Conservation (phyloP, 2,329 filamentous ascomycete genomes). For the Hymenoscyphus salicellus region DNA sequence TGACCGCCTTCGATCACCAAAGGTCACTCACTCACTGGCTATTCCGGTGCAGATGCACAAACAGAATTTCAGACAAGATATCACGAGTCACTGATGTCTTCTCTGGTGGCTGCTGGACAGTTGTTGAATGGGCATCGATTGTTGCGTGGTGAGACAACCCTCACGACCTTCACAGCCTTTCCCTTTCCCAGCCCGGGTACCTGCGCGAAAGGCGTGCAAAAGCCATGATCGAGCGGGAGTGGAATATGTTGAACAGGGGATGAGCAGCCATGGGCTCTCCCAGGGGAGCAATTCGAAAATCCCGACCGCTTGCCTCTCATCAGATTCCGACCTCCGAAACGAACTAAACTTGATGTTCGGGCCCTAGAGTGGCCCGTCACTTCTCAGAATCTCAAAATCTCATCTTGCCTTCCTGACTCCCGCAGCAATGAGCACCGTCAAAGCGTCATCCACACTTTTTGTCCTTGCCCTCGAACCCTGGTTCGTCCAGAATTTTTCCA, state of each 20-base stretch:
- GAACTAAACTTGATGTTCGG: background rate
- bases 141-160: constrained; percentile 4
- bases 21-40: background rate
- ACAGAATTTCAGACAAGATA: constrained; percentile 5
- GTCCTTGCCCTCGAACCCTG: background rate
- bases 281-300: background rate
- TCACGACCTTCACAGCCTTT: background rate
- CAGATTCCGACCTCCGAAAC: background rate
- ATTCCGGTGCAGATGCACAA: background rate
- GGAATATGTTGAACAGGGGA: background rate
- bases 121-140: constrained; percentile 1
- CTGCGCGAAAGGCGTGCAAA: constrained; percentile 9
- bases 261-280: background rate
- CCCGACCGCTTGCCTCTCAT: background rate
- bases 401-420: background rate
- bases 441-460: constrained; percentile 1
- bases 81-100: background rate
- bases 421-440: background rate
- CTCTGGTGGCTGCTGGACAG: background rate
- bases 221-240: constrained; percentile 8
- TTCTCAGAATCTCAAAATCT: constrained; percentile 6
- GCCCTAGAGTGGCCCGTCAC: constrained; percentile 3
- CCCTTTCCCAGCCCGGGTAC: constrained; percentile 5
- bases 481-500: constrained; percentile 5
- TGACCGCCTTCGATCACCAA: constrained; percentile 3